Conservation (phyloP, 2,329 filamentous ascomycete genomes). For the Arthrobotrys entomopaga region DNA sequence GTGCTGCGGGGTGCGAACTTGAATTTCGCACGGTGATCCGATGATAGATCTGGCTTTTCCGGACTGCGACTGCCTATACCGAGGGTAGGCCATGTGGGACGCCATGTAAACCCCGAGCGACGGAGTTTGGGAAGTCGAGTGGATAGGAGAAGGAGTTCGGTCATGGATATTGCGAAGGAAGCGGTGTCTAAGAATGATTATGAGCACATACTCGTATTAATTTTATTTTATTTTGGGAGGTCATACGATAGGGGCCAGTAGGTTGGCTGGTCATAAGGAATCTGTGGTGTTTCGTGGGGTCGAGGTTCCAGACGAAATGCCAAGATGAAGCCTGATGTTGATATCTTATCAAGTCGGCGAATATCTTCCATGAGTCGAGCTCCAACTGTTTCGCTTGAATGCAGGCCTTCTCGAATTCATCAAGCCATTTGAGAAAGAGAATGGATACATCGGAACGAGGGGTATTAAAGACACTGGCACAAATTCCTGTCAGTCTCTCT, state of each 20-base stretch:
- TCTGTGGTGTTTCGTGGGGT: conserved; percentile 44
- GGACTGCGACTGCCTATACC: conserved; percentile 16
- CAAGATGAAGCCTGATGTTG: conserved; percentile 50
- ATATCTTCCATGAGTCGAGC: conserved; percentile 52
- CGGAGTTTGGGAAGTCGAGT: conserved; percentile 47
- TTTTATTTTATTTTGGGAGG: neutral
- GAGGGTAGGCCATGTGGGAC: conserved; percentile 45
- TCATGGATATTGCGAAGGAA: conserved; percentile 55
- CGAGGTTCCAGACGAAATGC: conserved; percentile 52
- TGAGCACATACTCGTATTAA: neutral
- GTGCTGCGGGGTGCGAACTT: conserved; percentile 39
- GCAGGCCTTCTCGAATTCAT: conserved; percentile 49
- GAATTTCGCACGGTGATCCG: conserved; percentile 50
- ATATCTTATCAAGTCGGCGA: conserved; percentile 52
- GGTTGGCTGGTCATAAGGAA: conserved; percentile 46
- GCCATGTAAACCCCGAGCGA: conserved; percentile 51
- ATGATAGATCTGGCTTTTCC: conserved; percentile 37
- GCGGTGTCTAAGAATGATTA: conserved; percentile 27
- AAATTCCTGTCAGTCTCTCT: conserved; percentile 6
- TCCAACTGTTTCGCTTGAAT: conserved; percentile 35
- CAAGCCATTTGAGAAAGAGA: conserved; percentile 49
- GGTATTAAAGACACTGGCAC: conserved; percentile 45
- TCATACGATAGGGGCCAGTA: conserved; percentile 34
- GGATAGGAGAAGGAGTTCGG: conserved; percentile 50
- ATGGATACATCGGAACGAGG: conserved; percentile 45